phyloP scores from a whole-genome alignment of 208 protist genomes.

The Trypanosoma vivax region DNA sequence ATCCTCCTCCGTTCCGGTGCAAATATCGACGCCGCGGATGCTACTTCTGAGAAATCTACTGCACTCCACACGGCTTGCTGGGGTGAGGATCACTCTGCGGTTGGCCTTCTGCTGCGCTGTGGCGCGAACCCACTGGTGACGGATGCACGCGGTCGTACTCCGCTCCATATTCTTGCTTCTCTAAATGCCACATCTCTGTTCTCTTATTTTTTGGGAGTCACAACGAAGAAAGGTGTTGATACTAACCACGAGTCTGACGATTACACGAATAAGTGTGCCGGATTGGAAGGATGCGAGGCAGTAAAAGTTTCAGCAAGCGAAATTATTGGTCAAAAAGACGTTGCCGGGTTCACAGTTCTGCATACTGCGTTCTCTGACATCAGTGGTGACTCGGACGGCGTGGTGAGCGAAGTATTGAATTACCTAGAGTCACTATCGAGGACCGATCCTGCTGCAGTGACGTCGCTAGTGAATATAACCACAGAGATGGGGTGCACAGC shows the following conservation, averaged over 20 bases:
- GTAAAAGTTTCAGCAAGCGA: slow-evolving; percentile 18
- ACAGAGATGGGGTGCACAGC: slow-evolving; percentile 14
- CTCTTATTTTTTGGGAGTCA: slow-evolving; percentile 19
- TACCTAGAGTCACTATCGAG: slow-evolving; percentile 19
- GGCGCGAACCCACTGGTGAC: slow-evolving; percentile 34
- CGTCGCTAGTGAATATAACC: slow-evolving; percentile 14
- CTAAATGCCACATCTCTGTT: slow-evolving; percentile 30
- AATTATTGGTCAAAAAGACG: slow-evolving; percentile 23
- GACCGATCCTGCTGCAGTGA: slow-evolving; percentile 5
- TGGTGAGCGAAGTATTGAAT: slow-evolving; percentile 21
- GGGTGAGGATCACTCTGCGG: slow-evolving; percentile 32
- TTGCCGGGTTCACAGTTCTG: slow-evolving; percentile 21
- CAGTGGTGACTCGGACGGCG: slow-evolving; percentile 20
- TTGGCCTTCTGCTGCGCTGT: slow-evolving; percentile 30
- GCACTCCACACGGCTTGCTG: slow-evolving; percentile 44
- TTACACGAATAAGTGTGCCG: not conserved
- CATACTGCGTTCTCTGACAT: slow-evolving; percentile 34
- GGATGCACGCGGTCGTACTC: slow-evolving; percentile 40
- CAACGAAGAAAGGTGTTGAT: not conserved
- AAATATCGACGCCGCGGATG: slow-evolving; percentile 31
- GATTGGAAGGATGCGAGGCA: slow-evolving; percentile 8
- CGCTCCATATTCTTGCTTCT: slow-evolving; percentile 48
- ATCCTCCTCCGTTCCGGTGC: slow-evolving; percentile 38
- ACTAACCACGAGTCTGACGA: not conserved
- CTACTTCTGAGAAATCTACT: slow-evolving; percentile 24